Evolutionary conservation across 129 eudicot species (phyloP).

Genomic region (Chrysanthemum seticuspe): DNA sequence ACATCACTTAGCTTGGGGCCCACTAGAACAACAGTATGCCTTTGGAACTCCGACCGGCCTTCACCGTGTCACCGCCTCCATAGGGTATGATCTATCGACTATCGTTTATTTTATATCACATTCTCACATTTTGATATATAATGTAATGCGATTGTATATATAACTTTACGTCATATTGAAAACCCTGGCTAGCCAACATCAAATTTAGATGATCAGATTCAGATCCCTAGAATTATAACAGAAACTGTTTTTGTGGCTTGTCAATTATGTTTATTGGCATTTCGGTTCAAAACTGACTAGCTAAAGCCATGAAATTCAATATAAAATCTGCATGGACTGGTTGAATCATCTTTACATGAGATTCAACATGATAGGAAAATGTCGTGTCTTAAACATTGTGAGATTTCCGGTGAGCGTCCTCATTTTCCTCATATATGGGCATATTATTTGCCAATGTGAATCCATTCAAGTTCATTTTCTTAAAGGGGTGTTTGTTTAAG

Average conservation of each 20-base stretch:
- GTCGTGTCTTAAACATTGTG: no score
- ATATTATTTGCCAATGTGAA: no score
- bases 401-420: no score
- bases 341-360: not conserved
- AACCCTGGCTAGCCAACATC: not conserved
- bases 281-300: not conserved
- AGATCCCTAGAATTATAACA: not conserved
- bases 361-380: not conserved
- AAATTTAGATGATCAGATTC: not conserved
- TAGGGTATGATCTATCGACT: not conserved
- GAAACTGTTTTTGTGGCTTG: not conserved
- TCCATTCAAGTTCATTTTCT: no score
- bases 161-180: not conserved
- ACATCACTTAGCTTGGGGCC: no score
- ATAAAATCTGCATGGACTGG: not conserved
- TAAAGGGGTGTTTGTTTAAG: no score
- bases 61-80: not conserved
- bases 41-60: no score
- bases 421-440: no score
- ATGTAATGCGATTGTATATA: not conserved
- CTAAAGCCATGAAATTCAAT: no score
- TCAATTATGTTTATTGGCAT: not conserved
- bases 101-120: no score
- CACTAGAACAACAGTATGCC: no score
- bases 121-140: not conserved